phyloP scores from a whole-genome alignment of 148 eudicot species.

The Heliosperma pusillum region DNA sequence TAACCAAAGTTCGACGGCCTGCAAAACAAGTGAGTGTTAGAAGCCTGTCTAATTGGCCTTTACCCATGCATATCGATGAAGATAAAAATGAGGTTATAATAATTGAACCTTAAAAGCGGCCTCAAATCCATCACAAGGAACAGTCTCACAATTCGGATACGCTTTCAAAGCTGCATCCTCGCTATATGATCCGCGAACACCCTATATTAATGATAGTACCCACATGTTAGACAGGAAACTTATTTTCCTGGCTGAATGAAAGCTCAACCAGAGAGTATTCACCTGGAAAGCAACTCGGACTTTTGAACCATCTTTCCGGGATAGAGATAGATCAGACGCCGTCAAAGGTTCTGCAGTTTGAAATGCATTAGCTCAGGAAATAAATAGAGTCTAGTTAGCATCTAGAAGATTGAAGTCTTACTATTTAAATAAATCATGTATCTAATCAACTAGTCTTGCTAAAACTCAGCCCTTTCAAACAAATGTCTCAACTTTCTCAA shows the following conservation, averaged over 20 bases:
- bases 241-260: background rate
- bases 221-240: constrained; percentile 9
- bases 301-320: constrained; percentile 39
- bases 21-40: constrained; percentile 9
- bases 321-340: constrained; percentile 34
- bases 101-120: constrained; percentile 54
- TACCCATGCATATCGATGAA: background rate
- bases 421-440: background rate
- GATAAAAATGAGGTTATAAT: background rate
- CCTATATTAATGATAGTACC: constrained; percentile 30
- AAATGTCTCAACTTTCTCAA: background rate
- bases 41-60: background rate
- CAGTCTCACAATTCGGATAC: constrained; percentile 53
- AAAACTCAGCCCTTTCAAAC: background rate
- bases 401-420: background rate
- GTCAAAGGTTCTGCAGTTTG: constrained; percentile 48
- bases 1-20: constrained; percentile 94
- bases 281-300: constrained; percentile 60
- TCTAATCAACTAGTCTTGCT: background rate
- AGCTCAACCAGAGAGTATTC: constrained; percentile 8
- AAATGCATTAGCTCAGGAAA: background rate
- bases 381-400: background rate
- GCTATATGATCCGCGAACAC: constrained; percentile 58
- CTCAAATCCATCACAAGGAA: constrained; percentile 59
- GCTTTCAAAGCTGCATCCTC: constrained; percentile 67